Base-by-base conservation (phyloP, 768 basidiomycete species). In the Serendipita indica region DNA sequence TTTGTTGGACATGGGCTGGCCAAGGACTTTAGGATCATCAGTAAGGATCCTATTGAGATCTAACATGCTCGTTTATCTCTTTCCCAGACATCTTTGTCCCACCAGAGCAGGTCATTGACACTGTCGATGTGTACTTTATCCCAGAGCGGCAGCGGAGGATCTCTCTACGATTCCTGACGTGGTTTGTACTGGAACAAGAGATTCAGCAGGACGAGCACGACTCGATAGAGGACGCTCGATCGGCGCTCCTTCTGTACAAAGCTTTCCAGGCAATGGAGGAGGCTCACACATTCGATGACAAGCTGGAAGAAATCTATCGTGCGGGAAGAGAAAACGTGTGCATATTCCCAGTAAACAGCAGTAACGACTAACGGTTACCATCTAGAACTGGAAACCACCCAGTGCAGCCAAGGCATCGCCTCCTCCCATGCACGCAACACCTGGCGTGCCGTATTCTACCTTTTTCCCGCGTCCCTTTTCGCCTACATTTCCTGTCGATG, bases 1-100 rank as follows among this genome's bases (percentile, higher is more conserved):
- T 99, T 99, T 68, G 86, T 98, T 58, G 96, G 96, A 0, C 96
- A 99, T 65, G 96, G 96, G 3, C 78, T 99, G 16, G 86, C 90
- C 14, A 97, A 98, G 67, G 96, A 99, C 69, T 97, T 98, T 73
- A 81, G 94, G 10, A 98, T 94, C 59, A 99, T 98, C 72, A 99
- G 94, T 94, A 64, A 68, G 88, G 73, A 13, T 18, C 5, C 3
- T 27, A 6, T n/a, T 16, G 25, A 14, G 3, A 25, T 13, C 27
- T 25, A 10, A 25, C 32, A 28, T 1, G 1, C 16, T 10, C 27
- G 4, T 10, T 41, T 13, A 27, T n/a, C 27, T 34, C 32, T 34
- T 28, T 20, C 28, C 1, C 62, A 98, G 94, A 98, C 69, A 90
- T 98, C 45, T 92, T 85, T 67, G 90, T 99, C 10, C 94, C 94